Evolutionary conservation across 1,284 basidiomycete genomes (phyloP), one percentile per base, ranked within the genome.

Genomic region (Naganishia albida): DNA sequence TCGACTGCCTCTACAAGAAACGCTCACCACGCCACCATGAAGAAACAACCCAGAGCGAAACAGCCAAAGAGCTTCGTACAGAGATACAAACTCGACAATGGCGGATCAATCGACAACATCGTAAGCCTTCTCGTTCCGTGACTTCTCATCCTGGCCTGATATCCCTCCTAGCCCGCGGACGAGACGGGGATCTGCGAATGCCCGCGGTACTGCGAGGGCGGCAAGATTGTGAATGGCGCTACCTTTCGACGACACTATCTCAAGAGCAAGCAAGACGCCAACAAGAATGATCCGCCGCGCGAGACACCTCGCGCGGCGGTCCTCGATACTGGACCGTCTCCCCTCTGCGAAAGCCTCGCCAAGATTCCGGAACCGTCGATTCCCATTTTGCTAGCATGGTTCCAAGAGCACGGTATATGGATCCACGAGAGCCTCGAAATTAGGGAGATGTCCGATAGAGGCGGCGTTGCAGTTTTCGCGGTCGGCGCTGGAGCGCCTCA

Each of bases 381-480:
- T 6, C 62, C 62, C 7, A 28, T 68, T 1, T 62, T 70, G 2
- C 63, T 67, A 48, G 63, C 52, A 12, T 70, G 69, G 69, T 63
- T 70, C 18, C 15, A 44, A 4, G 20, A 40, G 6, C 54, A 51
- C 4, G 60, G 59, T 18, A 64, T 70, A 53, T 64, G 64, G 64
- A 54, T 70, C 20, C 66, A 66, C 42, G 52, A 62, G 30, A 67
- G 62, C 28, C 62, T 70, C 30, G 39, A 67, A 20, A 66, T 75
- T 18, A 65, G 59, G 34, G 57, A 62, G 23, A 72, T 73, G 68
- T 59, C 43, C 6, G 71, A 69, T 48, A 70, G 64, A 0, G 40
- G n/a, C 12, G 73, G 73, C 15, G 65, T 68, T 67, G 57, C 68
- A 4, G 57, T 72, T 13, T 28, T 68, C 12, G 70, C 71, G 3